Evolutionary conservation across 2,329 filamentous ascomycete species (phyloP), one percentile per base, ranked within the genome.

Genomic region (Catunica adiposa): DNA sequence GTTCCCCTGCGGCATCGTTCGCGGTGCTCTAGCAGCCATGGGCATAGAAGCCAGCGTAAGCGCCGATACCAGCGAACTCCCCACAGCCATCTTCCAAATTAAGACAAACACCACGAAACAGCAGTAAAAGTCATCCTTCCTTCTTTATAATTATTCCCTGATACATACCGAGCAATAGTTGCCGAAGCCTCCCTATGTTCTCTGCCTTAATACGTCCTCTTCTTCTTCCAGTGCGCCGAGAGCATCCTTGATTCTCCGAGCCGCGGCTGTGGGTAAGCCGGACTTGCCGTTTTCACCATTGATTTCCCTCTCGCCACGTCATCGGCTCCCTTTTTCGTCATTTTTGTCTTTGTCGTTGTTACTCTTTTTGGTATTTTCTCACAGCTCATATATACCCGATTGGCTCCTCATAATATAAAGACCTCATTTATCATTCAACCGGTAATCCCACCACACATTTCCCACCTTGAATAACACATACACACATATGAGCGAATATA

Each of bases 71-170:
- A 84, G 75, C 56, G 90, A 94, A 66, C 73, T 98, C 55, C 92
- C 92, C 0, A 79, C 79, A 4, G 92, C 90, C 37, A 87, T 89
- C 0, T 98, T 98, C 67, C 92, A 98, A 71, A 96, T 98, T 67
- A 94, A 94, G 72, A 92, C 86, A 40, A 72, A 84, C 53, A 76
- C 80, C 25, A 69, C 76, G 31, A 88, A 69, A 69, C 78, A 64
- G 84, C 72, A 63, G 50, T n/a, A 46, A 48, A 42, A n/a, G n/a
- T 42, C n/a, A 42, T 7, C 29, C 29, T 11, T 5, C 29, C 11
- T 34, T 34, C 29, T 34, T 34, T 34, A 34, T 34, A 34, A 5
- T 5, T 11, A 5, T 34, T 34, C 11, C 11, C 29, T 11, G 5
- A 11, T 34, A 5, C 29, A 34, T 34, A 34, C 11, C 29, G 29